Evolutionary conservation across 228 moss, liverwort and hornwort species (phyloP).

Genomic region (Sphagnum fallax): DNA sequence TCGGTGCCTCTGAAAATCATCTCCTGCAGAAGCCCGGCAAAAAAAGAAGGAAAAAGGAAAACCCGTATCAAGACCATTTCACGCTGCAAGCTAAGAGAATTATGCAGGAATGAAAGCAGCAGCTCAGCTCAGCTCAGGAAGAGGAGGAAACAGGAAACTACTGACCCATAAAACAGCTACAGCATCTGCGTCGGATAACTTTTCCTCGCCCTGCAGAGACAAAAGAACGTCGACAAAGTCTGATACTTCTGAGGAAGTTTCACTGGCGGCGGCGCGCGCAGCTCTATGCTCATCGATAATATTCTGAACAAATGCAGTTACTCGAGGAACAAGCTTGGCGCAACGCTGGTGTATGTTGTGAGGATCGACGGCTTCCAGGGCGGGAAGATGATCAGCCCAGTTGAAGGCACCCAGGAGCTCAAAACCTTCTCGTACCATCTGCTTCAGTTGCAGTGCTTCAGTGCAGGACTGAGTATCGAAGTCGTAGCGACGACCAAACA

Average conservation of each 20-base stretch:
- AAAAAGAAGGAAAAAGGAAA: too few relatives aligned
- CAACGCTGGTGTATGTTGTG: slow-evolving; percentile 34
- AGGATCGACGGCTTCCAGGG: slow-evolving; percentile 17
- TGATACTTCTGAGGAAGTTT: background rate
- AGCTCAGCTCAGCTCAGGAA: too few relatives aligned
- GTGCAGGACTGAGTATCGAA: slow-evolving; percentile 7
- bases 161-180: slow-evolving; percentile 62
- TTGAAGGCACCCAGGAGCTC: slow-evolving; percentile 41
- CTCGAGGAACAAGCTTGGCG: slow-evolving; percentile 26
- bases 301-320: slow-evolving; percentile 22
- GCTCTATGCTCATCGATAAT: slow-evolving; percentile 33
- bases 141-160: background rate
- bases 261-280: background rate
- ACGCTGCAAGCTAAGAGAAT: too few relatives aligned
- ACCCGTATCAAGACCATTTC: too few relatives aligned
- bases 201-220: slow-evolving; percentile 28
- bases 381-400: slow-evolving; percentile 40
- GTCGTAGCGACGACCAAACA: slow-evolving; percentile 28
- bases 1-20: slow-evolving; percentile 53
- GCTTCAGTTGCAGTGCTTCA: slow-evolving; percentile 18
- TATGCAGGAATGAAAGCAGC: too few relatives aligned
- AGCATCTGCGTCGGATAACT: slow-evolving; percentile 42
- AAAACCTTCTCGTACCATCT: slow-evolving; percentile 39
- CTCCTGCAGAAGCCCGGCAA: slow-evolving; percentile 16
- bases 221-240: slow-evolving; percentile 57